Base-by-base conservation (phyloP, 805 yeast species). In the Torulaspora gathmanii region DNA sequence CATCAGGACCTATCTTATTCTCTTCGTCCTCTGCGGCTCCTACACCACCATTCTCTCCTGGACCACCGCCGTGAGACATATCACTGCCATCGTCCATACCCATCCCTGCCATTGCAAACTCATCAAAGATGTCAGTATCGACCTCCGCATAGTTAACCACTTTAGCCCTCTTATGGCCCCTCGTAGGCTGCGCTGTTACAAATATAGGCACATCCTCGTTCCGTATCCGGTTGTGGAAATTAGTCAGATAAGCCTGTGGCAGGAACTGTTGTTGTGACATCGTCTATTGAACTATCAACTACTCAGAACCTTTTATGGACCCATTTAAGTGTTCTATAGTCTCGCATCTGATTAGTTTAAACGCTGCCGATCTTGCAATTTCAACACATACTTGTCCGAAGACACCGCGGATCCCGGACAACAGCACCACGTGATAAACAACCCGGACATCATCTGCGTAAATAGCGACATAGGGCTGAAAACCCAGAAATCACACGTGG, bases 71-170 rank as follows among this genome's bases (percentile, higher is more conserved):
- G 4, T 40, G 40, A 16, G 45, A 33, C 20, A 30, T 38, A 11
- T 50, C 49, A 22, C 42, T 28, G 9, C 26, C 19, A 19, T 35
- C 46, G n/a, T 48, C 53, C 19, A 37, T 44, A 12, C 35, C 45
- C 37, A 34, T 42, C 19, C 52, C 46, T n/a, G 35, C 39, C 10
- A 42, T 45, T n/a, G 50, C 78, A 46, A 74, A 78, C 47, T 73
- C 78, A 44, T 69, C 69, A 37, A 70, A 79, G 45, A 76, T 75
- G 51, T 81, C 81, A 40, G 77, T 79, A 50, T 86, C 95, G 47
- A 79, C 74, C 61, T 88, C 96, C 0, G 96, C 93, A 59, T 89
- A 89, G 61, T 85, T 86, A 41, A 86, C 79, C 39, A 80, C 83
- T 35, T 78, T 70, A 9, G 86, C 81, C 55, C 96, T 72, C 62